Conservation (phyloP, 2,329 filamentous ascomycete genomes). For the Fusarium miscanthi region DNA sequence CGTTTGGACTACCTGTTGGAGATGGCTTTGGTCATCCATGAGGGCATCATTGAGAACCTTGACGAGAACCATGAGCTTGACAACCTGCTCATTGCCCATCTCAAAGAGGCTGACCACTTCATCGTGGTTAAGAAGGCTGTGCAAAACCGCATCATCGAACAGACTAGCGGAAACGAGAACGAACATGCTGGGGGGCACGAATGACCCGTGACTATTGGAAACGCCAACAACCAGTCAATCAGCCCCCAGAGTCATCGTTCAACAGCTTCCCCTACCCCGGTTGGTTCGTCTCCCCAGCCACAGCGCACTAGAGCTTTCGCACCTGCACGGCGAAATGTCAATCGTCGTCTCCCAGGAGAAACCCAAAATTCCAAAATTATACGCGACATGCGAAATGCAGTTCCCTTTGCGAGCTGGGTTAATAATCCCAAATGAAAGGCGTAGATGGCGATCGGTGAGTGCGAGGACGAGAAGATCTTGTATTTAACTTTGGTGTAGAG, state of each 20-base stretch:
- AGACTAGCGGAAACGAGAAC: background rate
- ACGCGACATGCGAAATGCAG: background rate
- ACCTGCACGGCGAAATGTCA: background rate
- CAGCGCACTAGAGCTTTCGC: accelerated
- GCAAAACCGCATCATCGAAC: no score
- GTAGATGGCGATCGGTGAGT: accelerated
- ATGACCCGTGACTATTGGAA: accelerated
- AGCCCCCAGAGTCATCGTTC: no score
- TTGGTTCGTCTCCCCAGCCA: background rate
- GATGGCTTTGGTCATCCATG: background rate
- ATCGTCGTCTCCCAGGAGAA: background rate
- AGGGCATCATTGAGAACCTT: background rate
- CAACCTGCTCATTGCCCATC: background rate
- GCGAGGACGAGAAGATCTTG: accelerated
- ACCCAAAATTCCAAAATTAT: background rate
- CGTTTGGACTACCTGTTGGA: background rate
- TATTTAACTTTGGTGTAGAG: accelerated
- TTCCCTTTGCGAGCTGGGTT: background rate
- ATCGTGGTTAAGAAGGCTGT: background rate
- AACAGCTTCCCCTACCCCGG: background rate
- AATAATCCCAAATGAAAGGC: background rate
- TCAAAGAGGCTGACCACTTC: background rate
- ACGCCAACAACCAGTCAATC: background rate
- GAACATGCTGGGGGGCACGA: no score
- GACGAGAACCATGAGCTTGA: background rate